Base-by-base conservation (phyloP, 371 early-diverging fungal genomes). In the Actinomortierella wolfii region DNA sequence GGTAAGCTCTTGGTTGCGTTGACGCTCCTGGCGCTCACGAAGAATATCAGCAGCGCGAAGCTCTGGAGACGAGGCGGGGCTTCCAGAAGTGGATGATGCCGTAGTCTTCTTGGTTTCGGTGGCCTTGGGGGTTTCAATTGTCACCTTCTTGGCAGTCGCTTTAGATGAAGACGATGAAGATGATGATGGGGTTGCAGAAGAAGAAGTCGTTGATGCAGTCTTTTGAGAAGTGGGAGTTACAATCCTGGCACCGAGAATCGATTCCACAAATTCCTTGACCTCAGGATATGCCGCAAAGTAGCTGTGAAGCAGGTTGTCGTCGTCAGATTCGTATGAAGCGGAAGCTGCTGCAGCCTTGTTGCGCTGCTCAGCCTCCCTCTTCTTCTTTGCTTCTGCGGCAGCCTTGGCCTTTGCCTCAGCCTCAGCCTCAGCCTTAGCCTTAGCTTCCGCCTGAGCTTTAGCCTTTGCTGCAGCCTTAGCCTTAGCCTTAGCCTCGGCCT, bases 11-110 rank as follows among this genome's bases (percentile, higher is more conserved):
- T 57, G 52, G 21, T 59, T 59, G 39, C 59, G 26, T 15, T 47
- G 48, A 1, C 49, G 59, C 34, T 58, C 48, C 34, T 59, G 56
- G 5, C 66, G 73, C 24, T 56, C 48, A 1, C 42, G 58, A 21
- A 73, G 59, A 42, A 73, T 56, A 4, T 73, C 59, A 2, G 73
- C 41, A 0, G 66, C 73, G 3, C 43, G 26, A 46, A 56, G 62
- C 13, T 71, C 66, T 13, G 73, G 59, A 0, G 66, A 59, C 3
- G 59, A 50, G 17, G 65, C 54, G 0, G 63, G 29, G 5, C 8
- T 18, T 11, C 24, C 40, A 14, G 46, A 1, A 0, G 47, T 25
- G 29, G 55, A 9, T 24, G 59, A 2, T 0, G 24, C n/a, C 2
- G 61, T n/a, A 52, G 41, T 20, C 40, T 39, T 42, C 57, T 41